phyloP scores from a whole-genome alignment of 108 stramenopile genomes.

The Cyclotella baltica region DNA sequence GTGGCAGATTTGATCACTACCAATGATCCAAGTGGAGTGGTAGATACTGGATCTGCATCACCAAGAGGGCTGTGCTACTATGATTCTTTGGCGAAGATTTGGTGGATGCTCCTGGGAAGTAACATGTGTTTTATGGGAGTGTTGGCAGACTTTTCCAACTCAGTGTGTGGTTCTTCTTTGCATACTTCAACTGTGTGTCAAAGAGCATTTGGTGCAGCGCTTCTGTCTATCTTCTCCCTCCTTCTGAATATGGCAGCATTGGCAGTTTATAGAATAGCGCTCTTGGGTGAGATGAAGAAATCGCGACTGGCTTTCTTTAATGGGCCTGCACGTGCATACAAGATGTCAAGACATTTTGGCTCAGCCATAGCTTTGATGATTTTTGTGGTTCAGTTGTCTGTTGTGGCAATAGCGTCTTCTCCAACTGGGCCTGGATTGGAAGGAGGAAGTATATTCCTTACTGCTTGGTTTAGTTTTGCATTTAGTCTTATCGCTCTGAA shows the following conservation, averaged over 20 bases:
- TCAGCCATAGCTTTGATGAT: not conserved
- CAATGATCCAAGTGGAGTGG: conserved; percentile 2
- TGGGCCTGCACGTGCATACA: conserved; percentile 5
- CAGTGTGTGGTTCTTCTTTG: not conserved
- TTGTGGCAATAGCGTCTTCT: not conserved
- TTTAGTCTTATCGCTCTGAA: conserved; percentile 1
- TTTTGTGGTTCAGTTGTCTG: not conserved
- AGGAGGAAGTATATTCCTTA: conserved; percentile 13
- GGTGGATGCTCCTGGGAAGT: conserved; percentile 14
- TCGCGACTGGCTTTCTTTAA: conserved; percentile 3
- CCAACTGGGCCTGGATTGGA: conserved; percentile 9
- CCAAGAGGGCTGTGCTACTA: not conserved
- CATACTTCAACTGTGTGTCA: not conserved
- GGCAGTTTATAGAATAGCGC: not conserved
- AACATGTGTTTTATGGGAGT: conserved; percentile 1
- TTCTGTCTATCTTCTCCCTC: not conserved
- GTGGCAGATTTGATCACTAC: conserved; percentile 14
- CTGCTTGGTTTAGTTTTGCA: conserved; percentile 14
- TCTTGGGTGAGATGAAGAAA: not conserved
- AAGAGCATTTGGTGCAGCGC: not conserved
- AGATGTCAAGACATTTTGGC: not conserved
- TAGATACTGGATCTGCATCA: not conserved
- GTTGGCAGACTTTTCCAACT: not conserved
- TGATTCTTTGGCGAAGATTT: conserved; percentile 10
- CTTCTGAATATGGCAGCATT: conserved; percentile 3